Percentiles rank a stretch among this genome's conserved stretches.
Evolutionary conservation across 495 filamentous ascomycete species (phyloP).

Genomic region (Xylaria bambusicola): DNA sequence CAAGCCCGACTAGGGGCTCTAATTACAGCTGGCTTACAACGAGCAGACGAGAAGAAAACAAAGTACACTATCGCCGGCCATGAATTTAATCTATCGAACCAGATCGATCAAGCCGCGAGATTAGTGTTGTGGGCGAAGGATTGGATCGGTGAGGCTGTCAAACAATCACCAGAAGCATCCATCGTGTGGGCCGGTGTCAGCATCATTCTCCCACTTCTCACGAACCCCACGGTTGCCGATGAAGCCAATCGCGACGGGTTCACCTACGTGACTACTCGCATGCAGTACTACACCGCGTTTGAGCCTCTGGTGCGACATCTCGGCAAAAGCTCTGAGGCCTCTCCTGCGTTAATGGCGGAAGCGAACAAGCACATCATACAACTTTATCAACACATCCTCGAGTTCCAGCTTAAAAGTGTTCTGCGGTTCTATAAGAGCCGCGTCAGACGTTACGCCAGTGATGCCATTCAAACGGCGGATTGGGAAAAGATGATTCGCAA

Average conservation of each 20-base stretch:
- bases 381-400: slow-evolving; percentile 30
- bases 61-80: slow-evolving; percentile 22
- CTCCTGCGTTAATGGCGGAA: not conserved
- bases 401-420: slow-evolving; percentile 31
- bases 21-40: slow-evolving; percentile 13
- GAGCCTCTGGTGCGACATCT: slow-evolving; percentile 17
- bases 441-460: not conserved
- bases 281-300: slow-evolving; percentile 27
- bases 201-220: slow-evolving; percentile 31
- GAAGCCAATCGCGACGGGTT: slow-evolving; percentile 33
- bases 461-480: not conserved
- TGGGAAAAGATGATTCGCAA: slow-evolving; percentile 2
- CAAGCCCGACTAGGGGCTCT: slow-evolving; percentile 16
- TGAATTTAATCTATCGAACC: slow-evolving; percentile 22
- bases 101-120: slow-evolving; percentile 19
- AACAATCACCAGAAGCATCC: slow-evolving; percentile 26
- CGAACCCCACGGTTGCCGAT: slow-evolving; percentile 22
- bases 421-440: slow-evolving; percentile 25
- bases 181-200: slow-evolving; percentile 31
- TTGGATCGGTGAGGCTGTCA: slow-evolving; percentile 25
- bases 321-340: slow-evolving; percentile 8
- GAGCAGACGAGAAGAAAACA: slow-evolving; percentile 17
- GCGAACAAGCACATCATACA: slow-evolving; percentile 17
- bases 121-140: slow-evolving; percentile 22
- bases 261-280: slow-evolving; percentile 27